These are phyloP conservation scores for Trapa bicornis DNA, from an alignment of 345 rosid species.

Conservation along the genomic window DNA sequence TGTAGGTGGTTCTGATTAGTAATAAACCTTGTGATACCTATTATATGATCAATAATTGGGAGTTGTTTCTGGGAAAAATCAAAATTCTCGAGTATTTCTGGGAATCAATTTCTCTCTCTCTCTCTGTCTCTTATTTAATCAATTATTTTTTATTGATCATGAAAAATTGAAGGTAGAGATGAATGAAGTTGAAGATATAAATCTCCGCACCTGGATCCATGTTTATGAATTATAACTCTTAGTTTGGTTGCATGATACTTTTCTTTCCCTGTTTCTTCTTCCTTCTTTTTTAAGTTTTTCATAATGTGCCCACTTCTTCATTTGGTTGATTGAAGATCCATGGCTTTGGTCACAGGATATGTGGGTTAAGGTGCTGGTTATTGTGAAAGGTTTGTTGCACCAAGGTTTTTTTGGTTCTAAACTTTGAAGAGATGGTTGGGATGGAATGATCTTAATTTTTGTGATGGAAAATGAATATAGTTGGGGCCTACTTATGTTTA, in stretches of 20 bases:
- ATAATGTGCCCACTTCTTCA: background rate
- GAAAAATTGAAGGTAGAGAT: too few species aligned
- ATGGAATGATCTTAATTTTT: background rate
- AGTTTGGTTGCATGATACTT: background rate
- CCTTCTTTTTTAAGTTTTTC: background rate
- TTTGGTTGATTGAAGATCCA: background rate
- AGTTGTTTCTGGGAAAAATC: background rate
- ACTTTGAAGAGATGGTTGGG: background rate
- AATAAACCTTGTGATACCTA: background rate
- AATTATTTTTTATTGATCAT: background rate
- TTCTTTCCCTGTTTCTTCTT: background rate
- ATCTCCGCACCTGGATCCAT: too few species aligned
- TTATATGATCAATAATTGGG: background rate
- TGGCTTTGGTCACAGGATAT: background rate
- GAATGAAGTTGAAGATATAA: too few species aligned
- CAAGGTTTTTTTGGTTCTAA: background rate
- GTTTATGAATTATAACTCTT: too few species aligned
- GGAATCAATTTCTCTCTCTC: background rate
- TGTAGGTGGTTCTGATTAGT: background rate
- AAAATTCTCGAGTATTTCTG: background rate
- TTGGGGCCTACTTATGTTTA: background rate
- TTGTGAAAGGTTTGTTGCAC: background rate
- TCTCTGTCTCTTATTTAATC: background rate
- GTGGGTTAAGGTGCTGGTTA: background rate
- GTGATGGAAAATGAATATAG: background rate